Evolutionary conservation across 495 filamentous ascomycete genomes (phyloP).

Genomic region (Trichoderma asperelloides): DNA sequence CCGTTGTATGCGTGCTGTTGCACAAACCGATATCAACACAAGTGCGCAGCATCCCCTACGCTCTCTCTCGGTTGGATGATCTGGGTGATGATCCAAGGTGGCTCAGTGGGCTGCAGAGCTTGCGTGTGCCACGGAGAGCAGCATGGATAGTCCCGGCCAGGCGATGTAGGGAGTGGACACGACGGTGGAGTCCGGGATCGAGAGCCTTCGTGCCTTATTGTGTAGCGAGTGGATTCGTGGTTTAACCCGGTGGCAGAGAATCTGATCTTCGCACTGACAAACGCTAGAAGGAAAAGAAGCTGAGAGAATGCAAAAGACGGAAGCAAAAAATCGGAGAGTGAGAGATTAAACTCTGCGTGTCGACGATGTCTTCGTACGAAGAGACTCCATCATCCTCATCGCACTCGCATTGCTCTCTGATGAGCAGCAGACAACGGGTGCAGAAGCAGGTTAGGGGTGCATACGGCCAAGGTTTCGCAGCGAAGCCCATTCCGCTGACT

Average conservation of each 20-base stretch:
- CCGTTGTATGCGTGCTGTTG: not conserved
- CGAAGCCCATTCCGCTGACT: not conserved
- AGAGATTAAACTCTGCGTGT: not conserved
- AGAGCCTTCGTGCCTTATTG: not conserved
- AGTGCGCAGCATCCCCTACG: not conserved
- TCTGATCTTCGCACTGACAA: not conserved
- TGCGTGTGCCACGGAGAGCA: not conserved
- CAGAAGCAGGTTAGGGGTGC: not conserved
- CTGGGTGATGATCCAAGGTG: not conserved
- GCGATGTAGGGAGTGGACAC: not conserved
- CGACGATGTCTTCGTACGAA: not conserved
- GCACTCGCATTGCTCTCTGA: not conserved
- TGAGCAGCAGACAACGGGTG: not conserved
- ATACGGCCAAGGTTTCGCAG: not conserved
- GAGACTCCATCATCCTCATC: not conserved
- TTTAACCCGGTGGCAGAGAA: not conserved
- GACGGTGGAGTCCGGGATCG: constrained; percentile 3
- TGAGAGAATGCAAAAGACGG: not conserved
- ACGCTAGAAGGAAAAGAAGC: constrained; percentile 1
- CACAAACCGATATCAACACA: not conserved
- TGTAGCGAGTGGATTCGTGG: not conserved
- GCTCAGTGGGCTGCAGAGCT: not conserved
- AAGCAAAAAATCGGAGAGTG: not conserved
- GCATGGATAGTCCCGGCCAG: not conserved
- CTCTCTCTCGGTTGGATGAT: not conserved